Evolutionary conservation across 495 filamentous ascomycete genomes (phyloP), one percentile per base, ranked within the genome.

Genomic region (Xylaria acuta): DNA sequence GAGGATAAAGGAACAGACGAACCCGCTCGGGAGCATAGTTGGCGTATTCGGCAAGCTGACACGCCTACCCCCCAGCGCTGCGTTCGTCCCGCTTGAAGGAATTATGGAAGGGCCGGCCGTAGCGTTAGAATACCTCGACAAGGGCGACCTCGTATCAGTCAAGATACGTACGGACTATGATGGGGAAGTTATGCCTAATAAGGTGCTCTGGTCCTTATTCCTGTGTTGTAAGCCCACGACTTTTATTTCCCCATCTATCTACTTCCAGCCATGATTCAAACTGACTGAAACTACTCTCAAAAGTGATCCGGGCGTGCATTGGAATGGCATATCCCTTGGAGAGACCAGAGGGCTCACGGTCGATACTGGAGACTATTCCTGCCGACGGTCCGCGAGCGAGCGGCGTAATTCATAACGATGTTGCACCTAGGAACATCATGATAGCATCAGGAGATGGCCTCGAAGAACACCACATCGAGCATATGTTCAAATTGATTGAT

Each of bases 51-150:
- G 53, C 25, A n/a, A 7, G 16, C 47, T 59, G 14, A 0, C 8
- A 9, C 11, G 22, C 16, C 11, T 69, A 8, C 53, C 66, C 2
- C 34, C 51, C 5, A 58, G 2, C 4, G 18, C 54, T 4, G 41
- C 16, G 3, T 62, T 69, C 43, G 20, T 20, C 20, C 25, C 54
- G 5, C 54, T 69, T 4, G 18, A 18, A 0, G 56, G 41, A 60
- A 3, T 60, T 7, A 38, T 60, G 54, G 0, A 38, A 1, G 67
- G 54, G 5, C 67, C 67, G 3, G 67, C 67, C 6, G 7, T 62
- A 6, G 67, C 56, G 4, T 32, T 69, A n/a, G 67, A 69, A 36
- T 69, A 69, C 7, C 27, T 69, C 32, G 67, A 69, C 27, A 1
- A 27, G 36, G 40, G 53, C 20, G 41, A 45, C 16, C 56, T 60